A percentile compares a stretch with the other conserved stretches of the same genome.
These are phyloP conservation scores for Lactarius tabidus DNA, from an alignment of 768 basidiomycete species.

Conservation along the genomic window DNA sequence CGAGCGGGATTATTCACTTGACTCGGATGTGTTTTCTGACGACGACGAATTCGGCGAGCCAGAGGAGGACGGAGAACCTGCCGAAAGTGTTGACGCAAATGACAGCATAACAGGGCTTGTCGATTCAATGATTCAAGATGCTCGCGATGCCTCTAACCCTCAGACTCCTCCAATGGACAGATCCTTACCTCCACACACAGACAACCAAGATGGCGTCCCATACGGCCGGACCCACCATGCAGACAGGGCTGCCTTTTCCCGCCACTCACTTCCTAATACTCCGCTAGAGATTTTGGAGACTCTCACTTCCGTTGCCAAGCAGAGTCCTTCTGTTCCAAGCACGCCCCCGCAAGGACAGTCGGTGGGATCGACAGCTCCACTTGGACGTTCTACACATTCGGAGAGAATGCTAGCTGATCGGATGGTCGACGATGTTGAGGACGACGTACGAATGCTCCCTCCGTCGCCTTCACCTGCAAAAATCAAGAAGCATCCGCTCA, in stretches of 20 bases:
- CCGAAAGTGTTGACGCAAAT: conserved; percentile 34
- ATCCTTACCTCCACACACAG: conserved; percentile 49
- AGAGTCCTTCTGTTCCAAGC: conserved; percentile 26
- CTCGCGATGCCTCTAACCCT: conserved; percentile 37
- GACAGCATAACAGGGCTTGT: conserved; percentile 68
- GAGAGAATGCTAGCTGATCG: conserved; percentile 32
- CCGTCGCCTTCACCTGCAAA: conserved; percentile 48
- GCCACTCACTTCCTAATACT: conserved; percentile 27
- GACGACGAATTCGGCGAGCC: conserved; percentile 27
- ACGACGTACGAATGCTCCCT: conserved; percentile 43
- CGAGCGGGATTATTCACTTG: conserved; percentile 50
- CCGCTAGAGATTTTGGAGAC: conserved; percentile 17
- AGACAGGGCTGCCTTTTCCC: conserved; percentile 47
- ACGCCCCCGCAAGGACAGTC: conserved; percentile 24
- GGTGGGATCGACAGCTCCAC: conserved; percentile 32
- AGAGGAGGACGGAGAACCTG: conserved; percentile 23
- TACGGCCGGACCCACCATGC: conserved; percentile 62
- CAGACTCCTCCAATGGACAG: conserved; percentile 40
- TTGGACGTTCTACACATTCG: conserved; percentile 39
- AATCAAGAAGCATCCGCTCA: conserved; percentile 12
- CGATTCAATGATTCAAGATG: conserved; percentile 57
- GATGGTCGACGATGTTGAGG: conserved; percentile 33
- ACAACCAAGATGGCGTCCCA: conserved; percentile 60
- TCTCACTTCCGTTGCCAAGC: conserved; percentile 3
- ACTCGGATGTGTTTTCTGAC: conserved; percentile 42